phyloP scores from a whole-genome alignment of 176 grass and related monocot genomes.

The Puccinellia tenuiflora region DNA sequence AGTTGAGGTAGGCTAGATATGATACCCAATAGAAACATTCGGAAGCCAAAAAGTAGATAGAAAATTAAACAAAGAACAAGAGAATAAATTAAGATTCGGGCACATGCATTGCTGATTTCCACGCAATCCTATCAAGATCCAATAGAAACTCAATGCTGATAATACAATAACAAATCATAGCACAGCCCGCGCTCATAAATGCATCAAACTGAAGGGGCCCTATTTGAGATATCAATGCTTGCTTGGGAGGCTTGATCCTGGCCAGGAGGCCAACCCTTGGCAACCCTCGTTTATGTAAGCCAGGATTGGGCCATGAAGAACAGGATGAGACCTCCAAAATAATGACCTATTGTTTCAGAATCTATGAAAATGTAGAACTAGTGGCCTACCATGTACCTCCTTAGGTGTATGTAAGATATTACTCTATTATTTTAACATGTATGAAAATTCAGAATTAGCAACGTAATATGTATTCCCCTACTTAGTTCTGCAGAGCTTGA shows the following conservation, averaged over 20 bases:
- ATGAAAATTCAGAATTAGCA: background rate
- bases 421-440: background rate
- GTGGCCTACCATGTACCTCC: background rate
- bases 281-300: background rate
- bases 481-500: background rate
- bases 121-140: too few relatives aligned
- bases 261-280: background rate
- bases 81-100: too few relatives aligned
- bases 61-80: too few relatives aligned
- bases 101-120: too few relatives aligned
- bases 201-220: background rate
- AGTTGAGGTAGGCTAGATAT: too few relatives aligned
- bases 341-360: background rate
- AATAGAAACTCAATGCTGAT: background rate
- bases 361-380: background rate
- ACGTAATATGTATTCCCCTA: background rate
- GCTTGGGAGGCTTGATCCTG: background rate
- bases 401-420: background rate
- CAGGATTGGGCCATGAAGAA: background rate
- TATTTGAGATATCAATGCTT: background rate
- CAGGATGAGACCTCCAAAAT: background rate
- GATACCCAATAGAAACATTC: too few relatives aligned
- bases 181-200: background rate
- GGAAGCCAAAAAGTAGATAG: too few relatives aligned
- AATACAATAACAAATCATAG: background rate